phyloP scores from a whole-genome alignment of 2,329 filamentous ascomycete species.

The Trichoderma oligosporum region DNA sequence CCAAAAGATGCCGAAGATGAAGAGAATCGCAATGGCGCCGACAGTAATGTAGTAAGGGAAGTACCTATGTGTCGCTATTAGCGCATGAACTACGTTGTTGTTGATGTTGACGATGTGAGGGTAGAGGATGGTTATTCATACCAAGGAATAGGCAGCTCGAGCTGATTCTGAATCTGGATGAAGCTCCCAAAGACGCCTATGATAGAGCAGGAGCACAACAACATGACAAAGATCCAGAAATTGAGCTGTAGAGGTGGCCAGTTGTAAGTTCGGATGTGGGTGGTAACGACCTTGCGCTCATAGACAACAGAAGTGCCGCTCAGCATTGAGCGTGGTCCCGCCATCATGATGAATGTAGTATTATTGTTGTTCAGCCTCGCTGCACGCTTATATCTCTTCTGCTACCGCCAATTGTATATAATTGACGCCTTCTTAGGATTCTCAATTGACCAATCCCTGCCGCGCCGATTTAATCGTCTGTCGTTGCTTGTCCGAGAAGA shows the following conservation, averaged over 20 bases:
- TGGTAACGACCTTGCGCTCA: constrained; percentile 39
- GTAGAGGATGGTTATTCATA: constrained; percentile 28
- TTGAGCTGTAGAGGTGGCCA: constrained; percentile 67
- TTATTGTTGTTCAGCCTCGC: background rate
- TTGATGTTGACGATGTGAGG: background rate
- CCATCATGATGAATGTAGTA: background rate
- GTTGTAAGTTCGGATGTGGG: constrained; percentile 57
- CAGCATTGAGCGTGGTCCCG: constrained; percentile 19
- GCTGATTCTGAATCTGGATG: constrained; percentile 53
- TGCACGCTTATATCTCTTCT: background rate
- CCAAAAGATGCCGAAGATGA: constrained; percentile 61
- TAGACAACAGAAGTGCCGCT: constrained; percentile 43
- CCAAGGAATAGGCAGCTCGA: constrained; percentile 58
- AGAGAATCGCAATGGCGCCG: constrained; percentile 57
- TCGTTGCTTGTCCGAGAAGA: too few relatives aligned
- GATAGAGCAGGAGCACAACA: constrained; percentile 55
- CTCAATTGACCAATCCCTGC: background rate
- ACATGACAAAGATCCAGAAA: constrained; percentile 64
- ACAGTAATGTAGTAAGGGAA: constrained; percentile 64
- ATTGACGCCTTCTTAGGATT: background rate
- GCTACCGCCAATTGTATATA: background rate
- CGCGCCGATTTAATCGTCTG: too few relatives aligned
- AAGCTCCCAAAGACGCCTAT: constrained; percentile 61
- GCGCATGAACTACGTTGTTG: background rate
- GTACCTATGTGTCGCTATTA: constrained; percentile 47